Evolutionary conservation across 1,284 basidiomycete species (phyloP), one percentile per base, ranked within the genome.

Genomic region (Retiboletus flavoniger): DNA sequence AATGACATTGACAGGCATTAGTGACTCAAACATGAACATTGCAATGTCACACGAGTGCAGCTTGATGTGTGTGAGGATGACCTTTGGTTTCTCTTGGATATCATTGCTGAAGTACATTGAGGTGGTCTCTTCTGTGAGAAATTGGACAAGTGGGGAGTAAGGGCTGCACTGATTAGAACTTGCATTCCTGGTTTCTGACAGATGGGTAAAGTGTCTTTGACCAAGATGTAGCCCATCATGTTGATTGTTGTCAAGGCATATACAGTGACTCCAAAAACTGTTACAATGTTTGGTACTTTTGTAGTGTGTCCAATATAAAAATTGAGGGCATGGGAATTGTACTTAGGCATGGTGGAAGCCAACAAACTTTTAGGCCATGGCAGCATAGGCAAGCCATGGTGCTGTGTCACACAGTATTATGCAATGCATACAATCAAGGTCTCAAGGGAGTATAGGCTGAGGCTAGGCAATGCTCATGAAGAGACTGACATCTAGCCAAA

Each of bases 61-160:
- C 7, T 69, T 63, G 48, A 84, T 70, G 21, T 65, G 64, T 7
- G 46, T 11, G 7, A 79, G 67, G 5, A 74, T 64, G 7, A 54
- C 57, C n/a, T 66, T 73, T 0, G 64, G 61, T n/a, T 63, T 57
- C 1, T 72, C 61, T 21, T 52, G 40, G n/a, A 60, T 51, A 19
- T 61, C 58, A 26, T 55, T 45, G 8, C 26, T 29, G 35, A 67
- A 68, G 56, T 71, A 75, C 4, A 67, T 62, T 3, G 62, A 61
- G 8, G 62, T 51, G 10, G 45, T 50, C 61, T 85, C 83, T 58
- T 82, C 82, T 0, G 75, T 74, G 0, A 87, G 76, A 28, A 74
- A 71, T 28, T 75, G 75, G 32, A 85, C 63, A 0, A 83, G 83
- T 1, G 85, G 85, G 58, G 80, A 82, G 65, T 86, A 85, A 3